A percentile compares a stretch with the other conserved stretches of the same genome.
Evolutionary conservation across 2,329 filamentous ascomycete species (phyloP).

Genomic region (Daldinia sp.): DNA sequence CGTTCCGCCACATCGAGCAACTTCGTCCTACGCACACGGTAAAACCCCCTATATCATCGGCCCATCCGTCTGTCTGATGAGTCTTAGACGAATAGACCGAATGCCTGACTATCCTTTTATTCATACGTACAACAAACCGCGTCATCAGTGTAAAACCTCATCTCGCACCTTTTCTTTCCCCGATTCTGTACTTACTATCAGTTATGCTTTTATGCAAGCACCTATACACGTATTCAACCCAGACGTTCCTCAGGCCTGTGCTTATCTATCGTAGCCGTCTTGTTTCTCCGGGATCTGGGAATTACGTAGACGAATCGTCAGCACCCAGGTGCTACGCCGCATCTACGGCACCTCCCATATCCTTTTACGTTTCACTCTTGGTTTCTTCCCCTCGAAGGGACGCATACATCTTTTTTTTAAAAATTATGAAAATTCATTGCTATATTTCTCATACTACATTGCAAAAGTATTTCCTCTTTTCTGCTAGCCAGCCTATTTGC

Average conservation of each 20-base stretch:
- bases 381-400: background rate
- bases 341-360: background rate
- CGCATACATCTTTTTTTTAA: background rate
- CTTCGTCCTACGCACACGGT: no score
- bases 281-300: background rate
- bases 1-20: no score
- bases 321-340: background rate
- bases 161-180: background rate
- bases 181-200: background rate
- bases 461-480: background rate
- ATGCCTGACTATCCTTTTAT: background rate
- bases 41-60: no score
- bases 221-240: background rate
- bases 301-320: constrained; percentile 1
- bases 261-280: background rate
- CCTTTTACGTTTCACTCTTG: background rate
- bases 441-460: constrained; percentile 27
- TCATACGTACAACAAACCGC: constrained; percentile 18
- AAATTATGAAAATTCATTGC: constrained; percentile 5
- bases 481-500: background rate
- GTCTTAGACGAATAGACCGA: background rate
- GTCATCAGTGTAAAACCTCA: constrained; percentile 21
- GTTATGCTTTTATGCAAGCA: background rate
- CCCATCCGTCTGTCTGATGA: background rate
- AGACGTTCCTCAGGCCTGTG: background rate